A percentile compares a stretch with the other conserved stretches of the same genome.
phyloP scores from a whole-genome alignment of 2,329 filamentous ascomycete species.

The Thermoascus crustaceus region DNA sequence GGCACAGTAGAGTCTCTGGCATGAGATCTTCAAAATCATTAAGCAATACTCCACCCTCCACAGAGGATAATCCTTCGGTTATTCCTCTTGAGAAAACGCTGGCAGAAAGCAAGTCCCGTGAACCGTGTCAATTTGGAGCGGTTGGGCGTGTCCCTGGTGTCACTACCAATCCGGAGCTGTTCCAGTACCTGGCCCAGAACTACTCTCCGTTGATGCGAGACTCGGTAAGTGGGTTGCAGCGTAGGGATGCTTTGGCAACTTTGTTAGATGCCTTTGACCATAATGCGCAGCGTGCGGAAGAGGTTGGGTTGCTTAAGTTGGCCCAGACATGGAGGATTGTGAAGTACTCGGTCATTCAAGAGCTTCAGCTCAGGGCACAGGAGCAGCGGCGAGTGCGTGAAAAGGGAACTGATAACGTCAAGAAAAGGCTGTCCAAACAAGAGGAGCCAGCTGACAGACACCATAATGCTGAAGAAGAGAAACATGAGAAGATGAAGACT shows the following conservation, averaged over 20 bases:
- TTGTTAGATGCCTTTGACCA: conserved; percentile 41
- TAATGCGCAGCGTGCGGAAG: conserved; percentile 48
- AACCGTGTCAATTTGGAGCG: conserved; percentile 42
- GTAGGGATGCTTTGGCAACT: conserved; percentile 20
- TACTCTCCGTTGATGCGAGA: conserved; percentile 34
- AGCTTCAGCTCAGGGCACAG: conserved; percentile 37
- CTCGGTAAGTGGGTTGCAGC: conserved; percentile 14
- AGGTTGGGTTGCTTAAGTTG: conserved; percentile 42
- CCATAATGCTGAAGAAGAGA: conserved; percentile 21
- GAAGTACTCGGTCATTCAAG: conserved; percentile 42
- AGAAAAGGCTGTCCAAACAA: conserved; percentile 24
- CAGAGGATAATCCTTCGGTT: conserved; percentile 39
- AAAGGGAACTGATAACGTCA: conserved; percentile 13
- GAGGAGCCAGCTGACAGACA: conserved; percentile 18
- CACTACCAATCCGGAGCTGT: conserved; percentile 33
- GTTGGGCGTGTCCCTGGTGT: conserved; percentile 42
- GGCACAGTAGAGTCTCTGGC: conserved; percentile 39
- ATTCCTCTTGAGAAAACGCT: conserved; percentile 46
- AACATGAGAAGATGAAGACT: conserved; percentile 33
- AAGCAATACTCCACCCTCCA: conserved; percentile 45
- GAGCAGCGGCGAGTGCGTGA: conserved; percentile 19
- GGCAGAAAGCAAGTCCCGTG: conserved; percentile 31
- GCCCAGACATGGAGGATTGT: conserved; percentile 54
- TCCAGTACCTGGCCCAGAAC: conserved; percentile 35
- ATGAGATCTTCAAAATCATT: conserved; percentile 45